Conservation (phyloP, 345 rosid genomes). For the Sonneratia alba region DNA sequence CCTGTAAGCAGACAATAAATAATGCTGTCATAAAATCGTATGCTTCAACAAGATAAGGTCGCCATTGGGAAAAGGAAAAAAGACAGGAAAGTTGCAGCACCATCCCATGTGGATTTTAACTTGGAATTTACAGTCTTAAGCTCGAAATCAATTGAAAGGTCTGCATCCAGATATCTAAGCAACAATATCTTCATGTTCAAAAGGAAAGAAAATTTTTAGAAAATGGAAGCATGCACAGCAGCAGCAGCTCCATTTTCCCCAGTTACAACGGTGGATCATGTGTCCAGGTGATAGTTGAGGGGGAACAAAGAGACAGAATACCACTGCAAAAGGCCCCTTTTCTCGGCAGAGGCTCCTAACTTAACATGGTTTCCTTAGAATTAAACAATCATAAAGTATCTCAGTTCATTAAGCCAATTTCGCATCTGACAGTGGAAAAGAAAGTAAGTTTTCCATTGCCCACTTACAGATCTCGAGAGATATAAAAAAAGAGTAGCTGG, state of each 20-base stretch:
- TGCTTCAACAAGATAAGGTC: neutral
- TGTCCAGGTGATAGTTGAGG: too few species aligned
- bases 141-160: neutral
- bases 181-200: too few species aligned
- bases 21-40: neutral
- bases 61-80: neutral
- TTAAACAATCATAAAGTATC: neutral
- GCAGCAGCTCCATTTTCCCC: neutral
- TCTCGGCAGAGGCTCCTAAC: too few species aligned
- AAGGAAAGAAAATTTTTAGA: neutral
- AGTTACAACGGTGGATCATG: too few species aligned
- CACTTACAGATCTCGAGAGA: neutral
- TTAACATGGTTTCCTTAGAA: too few species aligned
- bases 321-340: too few species aligned
- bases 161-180: neutral
- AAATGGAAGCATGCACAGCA: neutral
- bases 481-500: neutral
- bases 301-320: too few species aligned
- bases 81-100: neutral
- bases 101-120: neutral
- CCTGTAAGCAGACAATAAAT: slow-evolving; percentile 29
- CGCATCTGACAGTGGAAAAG: neutral
- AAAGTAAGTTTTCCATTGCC: neutral
- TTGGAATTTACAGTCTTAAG: neutral
- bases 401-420: neutral